Conservation (phyloP, 805 yeast species). For the Kazachstania bromeliacearum region DNA sequence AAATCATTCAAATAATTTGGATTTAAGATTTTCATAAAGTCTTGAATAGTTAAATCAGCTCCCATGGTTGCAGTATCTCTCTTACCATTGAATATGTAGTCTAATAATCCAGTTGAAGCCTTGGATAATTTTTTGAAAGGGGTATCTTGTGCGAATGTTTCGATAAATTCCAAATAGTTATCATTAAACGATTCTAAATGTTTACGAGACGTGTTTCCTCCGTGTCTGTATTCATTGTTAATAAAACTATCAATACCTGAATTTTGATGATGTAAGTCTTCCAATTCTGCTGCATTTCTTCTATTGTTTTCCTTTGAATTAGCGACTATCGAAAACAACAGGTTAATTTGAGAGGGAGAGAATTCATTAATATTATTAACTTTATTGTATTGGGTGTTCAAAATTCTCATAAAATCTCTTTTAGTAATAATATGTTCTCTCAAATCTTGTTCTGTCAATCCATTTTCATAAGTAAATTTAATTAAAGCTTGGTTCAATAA, state of each 20-base stretch:
- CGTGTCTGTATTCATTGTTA: conserved; percentile 22
- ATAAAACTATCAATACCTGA: conserved; percentile 21
- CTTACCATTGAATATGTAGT: conserved; percentile 4
- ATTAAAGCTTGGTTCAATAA: conserved; percentile 31
- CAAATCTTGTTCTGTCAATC: conserved; percentile 22
- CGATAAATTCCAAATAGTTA: conserved; percentile 10
- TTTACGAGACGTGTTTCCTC: conserved; percentile 12
- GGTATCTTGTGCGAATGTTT: conserved; percentile 3
- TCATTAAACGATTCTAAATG: conserved; percentile 21
- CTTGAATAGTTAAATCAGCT: conserved; percentile 30
- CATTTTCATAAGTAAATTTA: conserved; percentile 26
- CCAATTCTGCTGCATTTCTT: conserved; percentile 3
- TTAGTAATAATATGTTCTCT: conserved; percentile 29
- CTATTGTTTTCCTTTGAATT: conserved; percentile 26
- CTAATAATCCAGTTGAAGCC: conserved; percentile 1
- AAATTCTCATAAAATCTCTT: conserved; percentile 27
- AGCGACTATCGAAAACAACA: conserved; percentile 31
- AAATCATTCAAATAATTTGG: conserved; percentile 33
- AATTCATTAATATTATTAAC: conserved; percentile 34
- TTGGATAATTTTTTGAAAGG: conserved; percentile 1
- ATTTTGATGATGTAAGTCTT: conserved; percentile 18
- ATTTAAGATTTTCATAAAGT: conserved; percentile 33
- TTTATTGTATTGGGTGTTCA: conserved; percentile 32
- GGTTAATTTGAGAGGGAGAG: conserved; percentile 34
- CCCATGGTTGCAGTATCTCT: conserved; percentile 14